Evolutionary conservation across 2,329 filamentous ascomycete species (phyloP).

Genomic region (Monilinia polystroma): DNA sequence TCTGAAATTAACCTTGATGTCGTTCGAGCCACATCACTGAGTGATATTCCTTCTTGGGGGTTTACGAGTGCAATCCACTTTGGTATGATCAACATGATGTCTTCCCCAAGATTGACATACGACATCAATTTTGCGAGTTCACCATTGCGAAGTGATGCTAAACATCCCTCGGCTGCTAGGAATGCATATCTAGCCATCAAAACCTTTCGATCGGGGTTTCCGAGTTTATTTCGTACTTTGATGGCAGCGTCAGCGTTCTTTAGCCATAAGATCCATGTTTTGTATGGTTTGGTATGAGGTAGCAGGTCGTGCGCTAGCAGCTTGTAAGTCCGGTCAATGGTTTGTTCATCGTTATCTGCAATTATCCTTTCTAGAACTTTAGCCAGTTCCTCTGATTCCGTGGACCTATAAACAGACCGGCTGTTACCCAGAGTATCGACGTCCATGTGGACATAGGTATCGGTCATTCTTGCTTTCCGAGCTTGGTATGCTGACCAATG

Average conservation of each 20-base stretch:
- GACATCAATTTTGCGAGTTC: slow-evolving; percentile 3
- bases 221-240: not conserved
- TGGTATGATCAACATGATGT: not conserved
- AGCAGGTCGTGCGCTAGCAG: not conserved
- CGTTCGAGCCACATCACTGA: not conserved
- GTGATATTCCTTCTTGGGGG: not conserved
- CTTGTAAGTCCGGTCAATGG: not conserved
- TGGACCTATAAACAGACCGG: not conserved
- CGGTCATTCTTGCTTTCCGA: not conserved
- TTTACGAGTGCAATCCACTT: not conserved
- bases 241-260: slow-evolving; percentile 12
- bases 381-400: not conserved
- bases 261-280: slow-evolving; percentile 10
- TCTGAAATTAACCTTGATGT: slow-evolving; percentile 12
- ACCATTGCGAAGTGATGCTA: slow-evolving; percentile 11
- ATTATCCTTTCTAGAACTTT: slow-evolving; percentile 11
- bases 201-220: not conserved
- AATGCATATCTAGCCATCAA: slow-evolving; percentile 9
- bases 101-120: not conserved
- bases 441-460: slow-evolving; percentile 5
- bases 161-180: not conserved
- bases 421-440: not conserved
- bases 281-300: not conserved
- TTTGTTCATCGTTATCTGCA: not conserved
- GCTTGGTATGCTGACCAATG: not conserved